Conservation (phyloP, 495 filamentous ascomycete genomes). For the Penicillium riverlandense region DNA sequence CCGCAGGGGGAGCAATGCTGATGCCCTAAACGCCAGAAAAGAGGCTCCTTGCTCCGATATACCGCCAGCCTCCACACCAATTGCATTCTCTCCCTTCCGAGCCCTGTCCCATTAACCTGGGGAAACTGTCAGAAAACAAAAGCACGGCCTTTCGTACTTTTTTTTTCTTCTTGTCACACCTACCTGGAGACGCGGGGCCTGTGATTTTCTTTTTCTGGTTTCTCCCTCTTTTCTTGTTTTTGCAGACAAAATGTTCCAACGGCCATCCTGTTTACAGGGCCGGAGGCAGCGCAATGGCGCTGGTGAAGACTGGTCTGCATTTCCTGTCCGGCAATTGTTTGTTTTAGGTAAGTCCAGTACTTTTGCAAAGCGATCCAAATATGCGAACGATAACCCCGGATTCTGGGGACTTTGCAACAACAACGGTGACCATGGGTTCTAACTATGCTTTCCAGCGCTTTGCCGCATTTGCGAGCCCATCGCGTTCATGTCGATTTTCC, state of each 20-base stretch:
- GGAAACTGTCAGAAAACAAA: slow-evolving; percentile 19
- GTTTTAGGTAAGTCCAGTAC: slow-evolving; percentile 54
- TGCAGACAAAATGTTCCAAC: slow-evolving; percentile 30
- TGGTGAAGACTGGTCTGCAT: slow-evolving; percentile 29
- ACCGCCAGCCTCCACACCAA: slow-evolving; percentile 8
- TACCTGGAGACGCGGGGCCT: too few species aligned
- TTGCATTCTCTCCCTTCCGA: slow-evolving; percentile 21
- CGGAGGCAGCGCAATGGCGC: slow-evolving; percentile 24
- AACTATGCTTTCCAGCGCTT: slow-evolving; percentile 49
- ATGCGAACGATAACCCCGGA: slow-evolving; percentile 5
- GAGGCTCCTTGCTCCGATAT: slow-evolving; percentile 12
- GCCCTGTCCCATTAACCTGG: slow-evolving; percentile 16
- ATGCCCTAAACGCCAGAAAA: slow-evolving; percentile 16
- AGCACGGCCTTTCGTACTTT: slow-evolving; percentile 20
- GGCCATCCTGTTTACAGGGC: slow-evolving; percentile 29
- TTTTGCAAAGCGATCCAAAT: slow-evolving; percentile 10
- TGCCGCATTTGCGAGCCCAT: slow-evolving; percentile 97
- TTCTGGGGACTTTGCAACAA: slow-evolving; percentile 9
- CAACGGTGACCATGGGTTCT: neutral
- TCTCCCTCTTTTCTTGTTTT: neutral
- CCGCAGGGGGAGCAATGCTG: slow-evolving; percentile 26
- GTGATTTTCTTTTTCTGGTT: neutral
- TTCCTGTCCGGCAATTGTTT: slow-evolving; percentile 59
- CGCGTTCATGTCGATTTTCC: slow-evolving; percentile 99
- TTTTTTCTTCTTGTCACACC: neutral